Evolutionary conservation across 495 filamentous ascomycete genomes (phyloP).

Genomic region (Penicillium verhagenii): DNA sequence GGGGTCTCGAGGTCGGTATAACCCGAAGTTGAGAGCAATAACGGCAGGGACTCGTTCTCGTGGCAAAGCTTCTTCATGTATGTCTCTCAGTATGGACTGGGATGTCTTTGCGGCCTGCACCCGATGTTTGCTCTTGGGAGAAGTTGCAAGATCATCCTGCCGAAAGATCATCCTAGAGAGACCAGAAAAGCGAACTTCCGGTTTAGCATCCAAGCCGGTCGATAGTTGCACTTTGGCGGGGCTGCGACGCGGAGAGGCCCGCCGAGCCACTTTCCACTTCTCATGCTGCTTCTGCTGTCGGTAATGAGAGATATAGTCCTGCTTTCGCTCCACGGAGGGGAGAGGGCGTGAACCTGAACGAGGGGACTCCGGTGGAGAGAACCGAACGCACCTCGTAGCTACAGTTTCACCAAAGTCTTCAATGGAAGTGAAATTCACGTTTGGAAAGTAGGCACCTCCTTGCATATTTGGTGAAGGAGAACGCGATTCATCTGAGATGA

Average conservation of each 20-base stretch:
- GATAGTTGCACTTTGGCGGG: background rate
- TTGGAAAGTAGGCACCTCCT: background rate
- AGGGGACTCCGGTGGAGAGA: slow-evolving; percentile 9
- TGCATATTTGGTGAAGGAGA: slow-evolving; percentile 1
- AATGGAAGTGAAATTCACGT: background rate
- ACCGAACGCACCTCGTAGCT: slow-evolving; percentile 16
- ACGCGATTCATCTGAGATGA: background rate
- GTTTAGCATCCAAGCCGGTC: background rate
- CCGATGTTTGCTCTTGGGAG: background rate
- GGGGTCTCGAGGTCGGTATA: slow-evolving; percentile 11
- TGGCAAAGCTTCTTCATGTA: background rate
- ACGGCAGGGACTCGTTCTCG: slow-evolving; percentile 1
- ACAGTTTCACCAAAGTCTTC: background rate
- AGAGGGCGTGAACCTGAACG: background rate
- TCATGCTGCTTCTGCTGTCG: slow-evolving; percentile 17
- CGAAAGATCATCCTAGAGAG: background rate
- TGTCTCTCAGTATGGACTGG: background rate
- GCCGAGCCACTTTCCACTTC: slow-evolving; percentile 18
- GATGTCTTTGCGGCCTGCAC: background rate
- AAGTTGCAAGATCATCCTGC: background rate
- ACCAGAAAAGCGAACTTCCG: slow-evolving; percentile 5
- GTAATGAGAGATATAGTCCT: slow-evolving; percentile 13
- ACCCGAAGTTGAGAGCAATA: slow-evolving; percentile 14
- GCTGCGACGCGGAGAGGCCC: slow-evolving; percentile 10
- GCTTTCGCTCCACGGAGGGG: slow-evolving; percentile 15